Conservation (phyloP, 2,329 filamentous ascomycete species). For the Colletotrichum horii region DNA sequence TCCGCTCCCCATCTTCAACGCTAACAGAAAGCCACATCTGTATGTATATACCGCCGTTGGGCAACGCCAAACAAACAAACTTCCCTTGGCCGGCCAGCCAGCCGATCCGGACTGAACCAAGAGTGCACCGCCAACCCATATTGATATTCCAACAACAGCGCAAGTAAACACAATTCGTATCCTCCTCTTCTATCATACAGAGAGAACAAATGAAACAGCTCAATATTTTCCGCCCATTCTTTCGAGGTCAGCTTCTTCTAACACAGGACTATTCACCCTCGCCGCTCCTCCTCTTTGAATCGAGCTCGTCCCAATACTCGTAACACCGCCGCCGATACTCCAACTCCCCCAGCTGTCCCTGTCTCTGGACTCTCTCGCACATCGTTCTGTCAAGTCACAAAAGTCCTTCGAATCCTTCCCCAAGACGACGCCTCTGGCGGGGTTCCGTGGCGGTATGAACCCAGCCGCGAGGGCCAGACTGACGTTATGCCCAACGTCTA, state of each 20-base stretch:
- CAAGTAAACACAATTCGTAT: not conserved
- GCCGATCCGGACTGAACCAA: not conserved
- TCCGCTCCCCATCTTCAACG: not conserved
- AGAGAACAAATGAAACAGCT: not conserved
- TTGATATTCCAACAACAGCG: not conserved
- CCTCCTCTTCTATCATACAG: not conserved
- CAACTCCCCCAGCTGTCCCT: conserved; percentile 41
- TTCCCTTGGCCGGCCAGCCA: not conserved
- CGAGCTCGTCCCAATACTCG: not conserved
- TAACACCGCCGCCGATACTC: conserved; percentile 18
- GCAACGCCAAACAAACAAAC: not conserved
- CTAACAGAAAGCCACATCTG: not conserved
- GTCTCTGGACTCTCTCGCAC: conserved; percentile 31
- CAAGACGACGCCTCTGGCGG: conserved; percentile 21
- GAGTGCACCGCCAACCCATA: not conserved
- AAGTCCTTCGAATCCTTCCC: conserved; percentile 31
- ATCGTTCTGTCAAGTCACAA: conserved; percentile 34
- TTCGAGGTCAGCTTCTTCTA: conserved; percentile 31
- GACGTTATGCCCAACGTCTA: not conserved
- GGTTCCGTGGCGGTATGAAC: conserved; percentile 12
- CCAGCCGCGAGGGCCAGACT: conserved; percentile 21
- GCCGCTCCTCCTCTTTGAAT: conserved; percentile 10
- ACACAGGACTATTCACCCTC: conserved; percentile 23
- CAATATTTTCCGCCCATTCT: conserved; percentile 31
- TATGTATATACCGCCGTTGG: not conserved